Evolutionary conservation across 2,329 filamentous ascomycete genomes (phyloP).

Genomic region (Zarea fungicola): DNA sequence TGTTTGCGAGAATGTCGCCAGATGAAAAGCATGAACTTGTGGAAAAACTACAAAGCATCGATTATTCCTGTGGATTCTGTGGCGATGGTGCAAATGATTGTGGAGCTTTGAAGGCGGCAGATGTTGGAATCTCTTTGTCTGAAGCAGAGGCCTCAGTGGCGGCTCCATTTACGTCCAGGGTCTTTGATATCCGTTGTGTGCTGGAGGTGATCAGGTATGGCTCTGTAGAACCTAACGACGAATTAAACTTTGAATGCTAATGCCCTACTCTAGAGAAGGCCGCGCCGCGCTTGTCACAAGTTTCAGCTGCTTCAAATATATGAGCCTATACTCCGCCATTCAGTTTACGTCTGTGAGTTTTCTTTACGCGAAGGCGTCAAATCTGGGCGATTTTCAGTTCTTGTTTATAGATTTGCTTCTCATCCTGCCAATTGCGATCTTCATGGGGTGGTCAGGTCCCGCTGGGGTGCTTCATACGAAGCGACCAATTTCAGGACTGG

Average conservation of each 20-base stretch:
- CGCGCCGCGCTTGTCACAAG: constrained; percentile 94
- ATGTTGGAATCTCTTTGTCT: constrained; percentile 94
- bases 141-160: constrained; percentile 97
- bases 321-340: constrained; percentile 98
- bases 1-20: constrained; percentile 97
- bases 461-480: constrained; percentile 73
- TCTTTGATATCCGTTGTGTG: constrained; percentile 96
- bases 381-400: constrained; percentile 96
- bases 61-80: constrained; percentile 93
- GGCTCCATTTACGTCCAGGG: constrained; percentile 91
- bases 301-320: constrained; percentile 99
- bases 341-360: constrained; percentile 98
- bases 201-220: constrained; percentile 75
- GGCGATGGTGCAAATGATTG: constrained; percentile 98
- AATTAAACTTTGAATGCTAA: constrained; percentile 18
- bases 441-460: constrained; percentile 96
- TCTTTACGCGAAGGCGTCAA: constrained; percentile 87
- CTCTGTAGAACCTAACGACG: constrained; percentile 15
- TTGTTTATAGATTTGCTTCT: constrained; percentile 90
- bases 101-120: constrained; percentile 90
- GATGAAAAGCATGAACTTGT: constrained; percentile 98
- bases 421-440: constrained; percentile 93
- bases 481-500: constrained; percentile 83
- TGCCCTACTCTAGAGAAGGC: constrained; percentile 59
- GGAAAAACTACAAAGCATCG: constrained; percentile 92